phyloP scores from a whole-genome alignment of 192 early-diverging fungal species.

The Podochytrium sp. region DNA sequence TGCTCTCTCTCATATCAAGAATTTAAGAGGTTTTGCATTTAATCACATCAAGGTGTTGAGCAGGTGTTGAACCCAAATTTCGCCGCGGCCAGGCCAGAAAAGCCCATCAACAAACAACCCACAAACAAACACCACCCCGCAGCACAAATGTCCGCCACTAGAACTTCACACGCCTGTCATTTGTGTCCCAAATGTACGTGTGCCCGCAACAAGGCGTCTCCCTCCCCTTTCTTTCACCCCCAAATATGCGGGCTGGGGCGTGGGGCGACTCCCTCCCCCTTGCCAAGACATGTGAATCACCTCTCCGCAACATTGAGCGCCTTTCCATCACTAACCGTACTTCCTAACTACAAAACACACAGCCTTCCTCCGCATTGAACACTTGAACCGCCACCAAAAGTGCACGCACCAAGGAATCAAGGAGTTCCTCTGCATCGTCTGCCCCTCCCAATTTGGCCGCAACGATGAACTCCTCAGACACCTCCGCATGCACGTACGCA shows the following conservation, averaged over 20 bases:
- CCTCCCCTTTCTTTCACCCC: background rate
- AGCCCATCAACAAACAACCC: too few relatives aligned
- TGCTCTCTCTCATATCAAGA: too few relatives aligned
- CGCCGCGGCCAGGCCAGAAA: too few relatives aligned
- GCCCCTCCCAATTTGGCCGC: background rate
- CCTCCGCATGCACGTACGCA: constrained; percentile 20
- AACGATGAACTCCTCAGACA: constrained; percentile 19
- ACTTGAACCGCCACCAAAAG: constrained; percentile 16
- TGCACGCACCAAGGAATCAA: background rate
- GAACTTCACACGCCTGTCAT: too few relatives aligned
- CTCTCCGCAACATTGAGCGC: background rate
- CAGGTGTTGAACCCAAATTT: too few relatives aligned
- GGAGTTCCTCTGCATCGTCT: constrained; percentile 13
- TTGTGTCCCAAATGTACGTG: too few relatives aligned
- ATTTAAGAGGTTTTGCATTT: too few relatives aligned
- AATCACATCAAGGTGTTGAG: too few relatives aligned
- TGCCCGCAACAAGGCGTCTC: background rate
- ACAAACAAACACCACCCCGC: too few relatives aligned
- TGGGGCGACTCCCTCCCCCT: background rate
- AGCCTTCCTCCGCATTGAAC: constrained; percentile 7
- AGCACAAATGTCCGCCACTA: too few relatives aligned
- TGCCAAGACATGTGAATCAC: background rate
- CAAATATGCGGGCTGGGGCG: background rate
- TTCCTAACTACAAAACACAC: background rate
- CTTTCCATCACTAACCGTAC: background rate